Evolutionary conservation across 169 alveolate genomes (phyloP).

Genomic region (Miamiensis avidus): DNA sequence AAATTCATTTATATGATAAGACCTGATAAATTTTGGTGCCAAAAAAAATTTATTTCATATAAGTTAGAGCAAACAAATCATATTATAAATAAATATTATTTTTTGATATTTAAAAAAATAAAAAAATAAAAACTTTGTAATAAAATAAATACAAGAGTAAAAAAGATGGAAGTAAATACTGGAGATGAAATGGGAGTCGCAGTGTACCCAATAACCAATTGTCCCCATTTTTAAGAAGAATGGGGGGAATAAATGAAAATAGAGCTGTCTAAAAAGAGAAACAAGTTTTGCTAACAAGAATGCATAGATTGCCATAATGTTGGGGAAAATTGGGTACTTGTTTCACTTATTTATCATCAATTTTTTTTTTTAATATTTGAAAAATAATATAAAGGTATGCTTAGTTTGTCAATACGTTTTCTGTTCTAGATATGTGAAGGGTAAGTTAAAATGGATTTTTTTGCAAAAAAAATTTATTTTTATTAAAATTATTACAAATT

Average conservation of each 20-base stretch:
- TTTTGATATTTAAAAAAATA: no score
- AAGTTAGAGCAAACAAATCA: no score
- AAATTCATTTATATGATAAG: no score
- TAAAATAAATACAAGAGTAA: no score
- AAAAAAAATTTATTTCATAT: no score
- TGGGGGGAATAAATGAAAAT: slow-evolving; percentile 6
- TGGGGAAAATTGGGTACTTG: slow-evolving; percentile 67
- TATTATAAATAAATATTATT: no score
- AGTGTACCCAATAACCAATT: slow-evolving; percentile 68
- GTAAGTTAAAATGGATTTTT: neutral
- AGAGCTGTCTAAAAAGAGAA: slow-evolving; percentile 42
- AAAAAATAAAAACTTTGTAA: neutral
- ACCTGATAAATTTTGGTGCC: no score
- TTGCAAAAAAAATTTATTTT: neutral
- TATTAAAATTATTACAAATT: neutral
- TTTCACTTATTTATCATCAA: no score
- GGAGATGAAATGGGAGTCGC: slow-evolving; percentile 52
- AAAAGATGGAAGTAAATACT: no score
- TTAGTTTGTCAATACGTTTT: slow-evolving; percentile 57
- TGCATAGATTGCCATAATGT: slow-evolving; percentile 69
- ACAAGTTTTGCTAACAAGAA: slow-evolving; percentile 35
- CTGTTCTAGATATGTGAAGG: slow-evolving; percentile 80
- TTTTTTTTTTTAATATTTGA: neutral
- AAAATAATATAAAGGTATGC: slow-evolving; percentile 56
- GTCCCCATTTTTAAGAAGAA: slow-evolving; percentile 71